A percentile compares a stretch with the other conserved stretches of the same genome.
These are phyloP conservation scores for Chionographis japonica DNA, from an alignment of 106 monocot genomes.

Conservation along the genomic window DNA sequence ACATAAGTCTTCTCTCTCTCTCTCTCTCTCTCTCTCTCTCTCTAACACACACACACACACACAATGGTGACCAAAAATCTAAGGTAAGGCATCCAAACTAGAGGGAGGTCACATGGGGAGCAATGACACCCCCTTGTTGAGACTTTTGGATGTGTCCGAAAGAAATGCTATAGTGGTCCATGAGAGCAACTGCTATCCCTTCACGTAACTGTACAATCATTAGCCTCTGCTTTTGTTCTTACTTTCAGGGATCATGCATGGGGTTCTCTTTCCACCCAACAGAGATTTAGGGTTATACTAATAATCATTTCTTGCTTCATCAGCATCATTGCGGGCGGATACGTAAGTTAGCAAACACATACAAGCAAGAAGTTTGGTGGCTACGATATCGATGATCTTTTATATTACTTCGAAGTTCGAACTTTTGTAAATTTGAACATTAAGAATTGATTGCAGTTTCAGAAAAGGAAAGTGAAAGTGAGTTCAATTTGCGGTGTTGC, in stretches of 20 bases:
- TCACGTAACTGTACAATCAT: background rate
- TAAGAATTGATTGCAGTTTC: too few relatives aligned
- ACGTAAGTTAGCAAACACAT: background rate
- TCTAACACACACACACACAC: too few relatives aligned
- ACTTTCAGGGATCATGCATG: background rate
- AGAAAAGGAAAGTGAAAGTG: too few relatives aligned
- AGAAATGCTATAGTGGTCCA: background rate
- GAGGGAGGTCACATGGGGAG: background rate
- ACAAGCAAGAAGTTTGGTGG: background rate
- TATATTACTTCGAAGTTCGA: too few relatives aligned
- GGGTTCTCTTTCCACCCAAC: too few relatives aligned
- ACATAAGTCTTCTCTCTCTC: background rate
- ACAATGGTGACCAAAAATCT: background rate
- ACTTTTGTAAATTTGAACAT: too few relatives aligned
- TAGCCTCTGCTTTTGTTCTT: background rate
- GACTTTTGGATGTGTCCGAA: background rate
- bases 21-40: background rate
- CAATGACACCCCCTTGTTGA: background rate
- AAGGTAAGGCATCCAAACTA: slow-evolving; percentile 5
- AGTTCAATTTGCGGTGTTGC: too few relatives aligned
- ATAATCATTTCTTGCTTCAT: too few relatives aligned
- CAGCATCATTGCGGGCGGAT: background rate
- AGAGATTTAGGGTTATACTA: too few relatives aligned
- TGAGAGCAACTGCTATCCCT: background rate
- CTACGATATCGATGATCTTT: too few relatives aligned